Base-by-base conservation (phyloP, 345 rosid genomes). In the Trapa bicornis region DNA sequence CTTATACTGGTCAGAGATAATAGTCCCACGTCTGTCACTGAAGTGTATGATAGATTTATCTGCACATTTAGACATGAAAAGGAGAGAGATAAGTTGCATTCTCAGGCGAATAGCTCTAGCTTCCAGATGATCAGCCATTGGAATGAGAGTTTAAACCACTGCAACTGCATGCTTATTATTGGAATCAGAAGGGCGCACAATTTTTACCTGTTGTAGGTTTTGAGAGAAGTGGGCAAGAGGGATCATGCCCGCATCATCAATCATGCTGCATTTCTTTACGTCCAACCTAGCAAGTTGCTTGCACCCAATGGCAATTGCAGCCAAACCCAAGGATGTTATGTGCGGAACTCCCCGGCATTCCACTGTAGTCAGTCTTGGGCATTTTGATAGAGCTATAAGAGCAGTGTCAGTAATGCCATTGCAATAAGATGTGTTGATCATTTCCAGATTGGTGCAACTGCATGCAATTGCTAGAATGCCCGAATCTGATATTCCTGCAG, bases 331-430 rank as follows among this genome's bases (percentile, higher is more conserved):
- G 65, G 89, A 87, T 35, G 93, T 82, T 69, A 87, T 74, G 6
- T 72, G 75, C 37, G 85, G 80, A 66, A 89, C 85, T 58, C 93
- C 93, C 75, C 93, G 83, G 70, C 84, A 76, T 71, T 87, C 93
- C 37, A 83, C 76, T 1, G 81, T 78, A 70, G 74, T 87, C 61
- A 87, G 68, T 66, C 69, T 77, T 4, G 37, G 36, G 73, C 88
- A 87, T 71, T 82, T 85, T 6, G 93, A 78, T 58, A 83, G 67
- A 12, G 82, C 75, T 69, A 79, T 32, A 60, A 87, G 64, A 57
- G 89, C 82, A 61, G 63, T 32, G 66, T 87, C 86, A 22, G 29
- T 22, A 22, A 22, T 22, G 29, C 29, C 29, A 22, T 22, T 22
- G 29, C 29, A 22, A 22, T 22, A 22, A 22, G 29, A 22, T 22